A percentile compares a stretch with the other conserved stretches of the same genome.
These are phyloP conservation scores for Globisporangium radiosum DNA, from an alignment of 352 stramenopile genomes.

Conservation along the genomic window DNA sequence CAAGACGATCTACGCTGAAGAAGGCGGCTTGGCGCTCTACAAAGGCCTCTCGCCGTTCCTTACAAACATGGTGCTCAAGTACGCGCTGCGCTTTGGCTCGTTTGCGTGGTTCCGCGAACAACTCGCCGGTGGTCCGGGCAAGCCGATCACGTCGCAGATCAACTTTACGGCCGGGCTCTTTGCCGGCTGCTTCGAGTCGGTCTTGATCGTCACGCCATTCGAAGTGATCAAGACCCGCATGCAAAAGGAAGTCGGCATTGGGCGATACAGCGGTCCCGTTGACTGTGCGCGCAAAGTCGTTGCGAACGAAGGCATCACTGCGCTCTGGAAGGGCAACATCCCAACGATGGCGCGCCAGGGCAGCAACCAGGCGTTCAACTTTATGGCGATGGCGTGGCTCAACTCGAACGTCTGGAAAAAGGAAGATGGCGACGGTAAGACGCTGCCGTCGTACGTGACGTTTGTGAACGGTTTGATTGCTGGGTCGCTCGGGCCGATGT, in stretches of 20 bases:
- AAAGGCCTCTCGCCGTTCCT: slow-evolving; percentile 83
- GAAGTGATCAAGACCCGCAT: slow-evolving; percentile 98
- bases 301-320: slow-evolving; percentile 89
- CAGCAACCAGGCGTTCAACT: slow-evolving; percentile 98
- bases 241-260: slow-evolving; percentile 91
- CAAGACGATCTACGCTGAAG: slow-evolving; percentile 73
- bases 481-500: slow-evolving; percentile 77
- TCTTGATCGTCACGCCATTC: slow-evolving; percentile 96
- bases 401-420: slow-evolving; percentile 92
- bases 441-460: slow-evolving; percentile 90
- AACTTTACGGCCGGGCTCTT: slow-evolving; percentile 89
- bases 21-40: slow-evolving; percentile 72
- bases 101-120: slow-evolving; percentile 86
- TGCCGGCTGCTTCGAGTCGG: slow-evolving; percentile 92
- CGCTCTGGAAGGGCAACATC: slow-evolving; percentile 95
- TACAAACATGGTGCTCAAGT: slow-evolving; percentile 89
- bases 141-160: slow-evolving; percentile 56
- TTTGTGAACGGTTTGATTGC: slow-evolving; percentile 92
- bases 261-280: slow-evolving; percentile 85
- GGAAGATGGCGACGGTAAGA: slow-evolving; percentile 85
- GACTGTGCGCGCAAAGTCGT: slow-evolving; percentile 92
- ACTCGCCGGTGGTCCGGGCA: slow-evolving; percentile 65
- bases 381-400: slow-evolving; percentile 91
- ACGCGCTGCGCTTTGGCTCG: slow-evolving; percentile 81
- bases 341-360: slow-evolving; percentile 96